Conservation (phyloP, 176 grass and related monocot species). For the Oryza coarctata region DNA sequence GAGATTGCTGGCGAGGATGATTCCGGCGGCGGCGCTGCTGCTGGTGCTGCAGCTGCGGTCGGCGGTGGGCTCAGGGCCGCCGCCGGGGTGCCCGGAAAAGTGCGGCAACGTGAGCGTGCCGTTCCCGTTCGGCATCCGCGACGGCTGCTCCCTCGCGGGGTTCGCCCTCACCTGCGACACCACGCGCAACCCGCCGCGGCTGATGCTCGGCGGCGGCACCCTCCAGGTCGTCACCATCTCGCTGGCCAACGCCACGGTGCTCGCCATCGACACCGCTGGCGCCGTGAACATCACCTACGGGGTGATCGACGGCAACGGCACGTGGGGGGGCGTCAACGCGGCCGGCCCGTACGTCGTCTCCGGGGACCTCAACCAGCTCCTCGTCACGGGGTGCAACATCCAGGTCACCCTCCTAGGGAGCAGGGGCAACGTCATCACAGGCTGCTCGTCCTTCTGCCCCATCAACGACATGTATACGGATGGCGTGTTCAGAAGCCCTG, state of each 20-base stretch:
- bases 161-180: slow-evolving; percentile 33
- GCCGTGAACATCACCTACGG: background rate
- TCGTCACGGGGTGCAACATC: background rate
- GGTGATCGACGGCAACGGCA: background rate
- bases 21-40: background rate
- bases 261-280: background rate
- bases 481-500: background rate
- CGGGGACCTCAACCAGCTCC: background rate
- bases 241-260: slow-evolving; percentile 7
- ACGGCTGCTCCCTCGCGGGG: background rate
- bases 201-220: slow-evolving; percentile 15
- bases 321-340: background rate
- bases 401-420: background rate
- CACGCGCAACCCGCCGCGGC: background rate
- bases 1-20: no score
- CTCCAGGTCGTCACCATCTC: slow-evolving; percentile 3
- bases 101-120: slow-evolving; percentile 24
- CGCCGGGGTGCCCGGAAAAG: background rate
- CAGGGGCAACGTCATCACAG: background rate
- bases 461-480: background rate
- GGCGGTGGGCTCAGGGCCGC: background rate
- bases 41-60: background rate
- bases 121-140: slow-evolving; percentile 14
- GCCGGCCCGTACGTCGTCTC: background rate
- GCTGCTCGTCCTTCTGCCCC: slow-evolving; percentile 7